phyloP scores from a whole-genome alignment of 2,329 filamentous ascomycete genomes.

The Talaromyces sp. region DNA sequence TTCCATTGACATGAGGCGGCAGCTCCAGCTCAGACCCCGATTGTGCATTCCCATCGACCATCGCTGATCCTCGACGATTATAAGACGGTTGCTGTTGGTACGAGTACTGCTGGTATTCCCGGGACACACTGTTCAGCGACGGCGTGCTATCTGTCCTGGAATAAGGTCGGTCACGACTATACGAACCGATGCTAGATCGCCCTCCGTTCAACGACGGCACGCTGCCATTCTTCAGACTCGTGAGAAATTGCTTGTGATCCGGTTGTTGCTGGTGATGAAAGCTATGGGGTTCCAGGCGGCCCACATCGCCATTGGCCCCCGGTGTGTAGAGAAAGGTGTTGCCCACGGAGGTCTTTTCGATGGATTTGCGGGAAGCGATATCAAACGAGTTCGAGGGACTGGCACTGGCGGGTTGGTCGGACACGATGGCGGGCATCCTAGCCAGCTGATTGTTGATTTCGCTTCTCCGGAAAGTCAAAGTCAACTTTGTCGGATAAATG shows the following conservation, averaged over 20 bases:
- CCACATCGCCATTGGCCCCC: slow-evolving; percentile 46
- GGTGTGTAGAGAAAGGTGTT: slow-evolving; percentile 50
- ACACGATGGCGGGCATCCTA: slow-evolving; percentile 41
- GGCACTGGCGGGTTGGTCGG: slow-evolving; percentile 29
- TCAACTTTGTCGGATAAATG: neutral
- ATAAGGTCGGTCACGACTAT: slow-evolving; percentile 41
- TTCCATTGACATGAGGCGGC: slow-evolving; percentile 24
- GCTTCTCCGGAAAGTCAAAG: neutral
- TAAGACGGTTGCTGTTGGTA: slow-evolving; percentile 15
- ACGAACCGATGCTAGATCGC: slow-evolving; percentile 47
- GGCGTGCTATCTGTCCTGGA: slow-evolving; percentile 50
- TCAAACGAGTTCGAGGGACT: slow-evolving; percentile 42
- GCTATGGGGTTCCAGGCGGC: slow-evolving; percentile 36
- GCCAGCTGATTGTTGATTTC: neutral
- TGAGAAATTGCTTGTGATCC: slow-evolving; percentile 35
- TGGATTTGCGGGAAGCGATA: slow-evolving; percentile 41
- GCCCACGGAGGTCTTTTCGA: slow-evolving; percentile 46
- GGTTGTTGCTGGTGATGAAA: slow-evolving; percentile 37
- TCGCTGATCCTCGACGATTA: slow-evolving; percentile 18
- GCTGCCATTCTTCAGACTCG: slow-evolving; percentile 51
- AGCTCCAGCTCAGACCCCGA: slow-evolving; percentile 29
- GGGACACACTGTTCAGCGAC: slow-evolving; percentile 39
- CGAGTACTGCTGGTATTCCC: slow-evolving; percentile 30
- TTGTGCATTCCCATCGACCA: slow-evolving; percentile 31
- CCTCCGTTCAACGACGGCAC: slow-evolving; percentile 62